Conservation (phyloP, 208 protist species). For the Spongospora subterranea region DNA sequence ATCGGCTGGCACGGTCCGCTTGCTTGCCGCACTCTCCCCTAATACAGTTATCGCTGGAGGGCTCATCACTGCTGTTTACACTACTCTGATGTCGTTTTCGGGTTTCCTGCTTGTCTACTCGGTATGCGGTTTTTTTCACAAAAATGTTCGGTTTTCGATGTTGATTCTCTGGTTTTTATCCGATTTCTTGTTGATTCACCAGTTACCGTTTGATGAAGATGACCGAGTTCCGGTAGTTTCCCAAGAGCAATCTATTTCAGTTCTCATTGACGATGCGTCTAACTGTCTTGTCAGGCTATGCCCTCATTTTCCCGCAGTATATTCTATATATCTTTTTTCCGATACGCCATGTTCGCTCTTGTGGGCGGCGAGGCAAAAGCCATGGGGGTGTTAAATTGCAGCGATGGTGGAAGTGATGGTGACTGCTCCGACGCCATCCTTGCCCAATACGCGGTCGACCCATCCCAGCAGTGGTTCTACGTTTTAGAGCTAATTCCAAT, state of each 20-base stretch:
- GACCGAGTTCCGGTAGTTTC: too few species aligned
- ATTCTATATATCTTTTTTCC: constrained; percentile 31
- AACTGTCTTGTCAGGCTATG: constrained; percentile 44
- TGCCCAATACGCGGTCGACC: not conserved
- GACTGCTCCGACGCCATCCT: constrained; percentile 9
- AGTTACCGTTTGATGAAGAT: too few species aligned
- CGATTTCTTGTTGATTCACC: too few species aligned
- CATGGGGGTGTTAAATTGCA: not conserved
- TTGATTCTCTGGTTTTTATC: too few species aligned
- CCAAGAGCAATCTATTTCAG: too few species aligned
- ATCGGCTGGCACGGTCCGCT: not conserved
- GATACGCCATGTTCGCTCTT: not conserved
- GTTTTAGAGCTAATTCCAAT: not conserved
- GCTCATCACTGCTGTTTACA: constrained; percentile 20
- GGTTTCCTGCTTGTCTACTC: constrained; percentile 53
- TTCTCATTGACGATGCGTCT: too few species aligned
- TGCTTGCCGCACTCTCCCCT: not conserved
- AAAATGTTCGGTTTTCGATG: not conserved
- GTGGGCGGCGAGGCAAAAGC: not conserved
- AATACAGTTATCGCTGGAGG: not conserved
- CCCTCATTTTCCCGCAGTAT: not conserved
- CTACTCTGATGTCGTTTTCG: not conserved
- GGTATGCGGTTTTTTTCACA: not conserved
- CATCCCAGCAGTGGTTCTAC: not conserved
- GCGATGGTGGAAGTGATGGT: not conserved